A percentile compares a stretch with the other conserved stretches of the same genome.
Conservation (phyloP, 2,329 filamentous ascomycete genomes). For the Aureobasidium sp. region DNA sequence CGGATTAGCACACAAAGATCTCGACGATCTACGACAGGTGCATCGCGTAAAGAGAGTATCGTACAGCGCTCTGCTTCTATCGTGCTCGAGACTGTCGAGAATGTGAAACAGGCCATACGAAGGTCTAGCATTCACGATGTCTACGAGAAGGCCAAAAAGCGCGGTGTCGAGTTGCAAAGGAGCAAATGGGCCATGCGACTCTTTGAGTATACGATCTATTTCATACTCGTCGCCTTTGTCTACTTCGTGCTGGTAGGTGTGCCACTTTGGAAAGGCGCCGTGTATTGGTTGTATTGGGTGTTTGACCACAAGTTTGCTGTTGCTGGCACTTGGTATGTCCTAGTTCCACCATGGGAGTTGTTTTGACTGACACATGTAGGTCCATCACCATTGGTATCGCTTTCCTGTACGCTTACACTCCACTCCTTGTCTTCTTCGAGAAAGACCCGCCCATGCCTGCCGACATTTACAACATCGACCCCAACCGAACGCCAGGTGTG, state of each 20-base stretch:
- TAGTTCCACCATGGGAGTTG: too few relatives aligned
- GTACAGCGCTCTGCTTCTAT: slow-evolving; percentile 7
- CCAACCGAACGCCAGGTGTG: slow-evolving; percentile 22
- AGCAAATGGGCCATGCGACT: slow-evolving; percentile 30
- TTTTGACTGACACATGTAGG: not conserved
- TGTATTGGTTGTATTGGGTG: slow-evolving; percentile 38
- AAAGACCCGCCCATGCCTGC: slow-evolving; percentile 28
- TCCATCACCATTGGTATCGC: slow-evolving; percentile 36
- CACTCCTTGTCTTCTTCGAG: slow-evolving; percentile 30
- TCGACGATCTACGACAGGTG: not conserved
- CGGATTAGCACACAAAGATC: not conserved
- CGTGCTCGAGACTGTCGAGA: slow-evolving; percentile 1
- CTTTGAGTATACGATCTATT: slow-evolving; percentile 36
- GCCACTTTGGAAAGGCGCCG: slow-evolving; percentile 41
- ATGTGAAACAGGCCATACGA: not conserved
- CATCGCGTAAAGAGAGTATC: not conserved
- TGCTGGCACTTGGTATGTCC: slow-evolving; percentile 30
- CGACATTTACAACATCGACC: slow-evolving; percentile 15
- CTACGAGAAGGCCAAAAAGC: slow-evolving; percentile 22
- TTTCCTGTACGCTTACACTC: slow-evolving; percentile 22
- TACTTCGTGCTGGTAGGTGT: slow-evolving; percentile 43
- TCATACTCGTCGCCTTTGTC: slow-evolving; percentile 32
- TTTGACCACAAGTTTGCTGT: slow-evolving; percentile 36
- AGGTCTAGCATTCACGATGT: slow-evolving; percentile 19
- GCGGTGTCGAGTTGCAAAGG: slow-evolving; percentile 19